Evolutionary conservation across 1,284 basidiomycete species (phyloP).

Genomic region (Tylopilus sp.): DNA sequence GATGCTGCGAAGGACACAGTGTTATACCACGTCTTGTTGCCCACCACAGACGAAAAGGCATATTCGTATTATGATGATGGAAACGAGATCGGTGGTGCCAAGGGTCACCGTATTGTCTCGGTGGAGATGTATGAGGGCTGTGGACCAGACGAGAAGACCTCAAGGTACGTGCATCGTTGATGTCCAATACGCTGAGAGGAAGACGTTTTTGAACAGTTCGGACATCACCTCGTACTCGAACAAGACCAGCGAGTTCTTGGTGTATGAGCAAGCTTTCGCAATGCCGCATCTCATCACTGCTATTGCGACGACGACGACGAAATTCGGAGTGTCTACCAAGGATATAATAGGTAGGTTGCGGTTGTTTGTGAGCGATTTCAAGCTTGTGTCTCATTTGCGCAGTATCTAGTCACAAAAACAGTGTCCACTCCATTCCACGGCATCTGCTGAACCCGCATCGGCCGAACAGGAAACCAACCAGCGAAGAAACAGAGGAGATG

Average conservation of each 20-base stretch:
- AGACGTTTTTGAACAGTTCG: conserved; percentile 57
- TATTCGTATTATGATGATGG: conserved; percentile 84
- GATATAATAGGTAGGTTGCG: conserved; percentile 80
- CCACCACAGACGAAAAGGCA: conserved; percentile 60
- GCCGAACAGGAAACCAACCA: conserved; percentile 82
- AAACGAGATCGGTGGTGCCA: conserved; percentile 59
- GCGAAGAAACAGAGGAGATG: conserved; percentile 87
- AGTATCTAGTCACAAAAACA: conserved; percentile 85
- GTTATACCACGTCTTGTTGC: conserved; percentile 72
- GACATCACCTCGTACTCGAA: conserved; percentile 78
- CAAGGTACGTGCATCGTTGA: conserved; percentile 63
- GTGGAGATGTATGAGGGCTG: conserved; percentile 91
- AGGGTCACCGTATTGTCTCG: conserved; percentile 79
- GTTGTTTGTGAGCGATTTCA: not conserved
- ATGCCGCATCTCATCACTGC: conserved; percentile 77
- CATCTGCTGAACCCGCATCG: conserved; percentile 88
- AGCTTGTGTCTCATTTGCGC: not conserved
- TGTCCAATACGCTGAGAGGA: not conserved
- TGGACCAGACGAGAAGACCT: conserved; percentile 70
- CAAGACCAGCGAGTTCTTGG: conserved; percentile 61
- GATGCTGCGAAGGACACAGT: conserved; percentile 85
- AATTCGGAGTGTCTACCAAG: conserved; percentile 89
- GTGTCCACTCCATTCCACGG: conserved; percentile 82
- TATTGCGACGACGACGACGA: conserved; percentile 82
- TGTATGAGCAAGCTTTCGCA: conserved; percentile 78